Evolutionary conservation across 2,329 filamentous ascomycete genomes (phyloP).

Genomic region (Metarhizium album): DNA sequence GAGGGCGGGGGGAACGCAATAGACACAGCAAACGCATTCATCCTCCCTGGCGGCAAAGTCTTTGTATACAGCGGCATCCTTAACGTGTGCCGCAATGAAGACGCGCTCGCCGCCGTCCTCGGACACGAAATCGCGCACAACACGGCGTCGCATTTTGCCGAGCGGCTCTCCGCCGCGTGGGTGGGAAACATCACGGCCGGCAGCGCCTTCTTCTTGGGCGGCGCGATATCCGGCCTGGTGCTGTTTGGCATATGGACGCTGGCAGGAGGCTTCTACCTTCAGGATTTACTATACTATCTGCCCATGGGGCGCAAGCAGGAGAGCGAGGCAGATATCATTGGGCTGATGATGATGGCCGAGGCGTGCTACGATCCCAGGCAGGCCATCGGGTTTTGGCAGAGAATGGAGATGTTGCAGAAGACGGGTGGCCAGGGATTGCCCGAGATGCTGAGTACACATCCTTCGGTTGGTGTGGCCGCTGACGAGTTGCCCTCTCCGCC

Average conservation of each 20-base stretch:
- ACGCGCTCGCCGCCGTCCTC: slow-evolving; percentile 62
- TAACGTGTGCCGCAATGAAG: slow-evolving; percentile 53
- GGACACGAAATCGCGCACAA: slow-evolving; percentile 76
- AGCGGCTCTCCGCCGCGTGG: slow-evolving; percentile 46
- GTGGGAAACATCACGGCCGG: slow-evolving; percentile 41
- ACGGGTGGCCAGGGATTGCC: slow-evolving; percentile 37
- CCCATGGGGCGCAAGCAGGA: slow-evolving; percentile 64
- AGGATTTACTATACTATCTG: slow-evolving; percentile 53
- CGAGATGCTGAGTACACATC: slow-evolving; percentile 68
- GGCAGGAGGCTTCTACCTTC: slow-evolving; percentile 33
- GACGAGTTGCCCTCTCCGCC: neutral
- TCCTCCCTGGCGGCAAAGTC: slow-evolving; percentile 68
- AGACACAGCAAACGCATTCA: slow-evolving; percentile 61
- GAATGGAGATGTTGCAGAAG: slow-evolving; percentile 46
- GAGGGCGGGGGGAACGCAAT: slow-evolving; percentile 10
- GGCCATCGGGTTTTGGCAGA: slow-evolving; percentile 55
- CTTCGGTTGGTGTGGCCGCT: slow-evolving; percentile 41
- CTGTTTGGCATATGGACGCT: slow-evolving; percentile 30
- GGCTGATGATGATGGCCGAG: slow-evolving; percentile 72
- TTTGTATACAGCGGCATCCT: slow-evolving; percentile 70
- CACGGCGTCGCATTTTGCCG: slow-evolving; percentile 55
- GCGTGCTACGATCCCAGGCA: slow-evolving; percentile 64
- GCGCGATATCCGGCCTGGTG: slow-evolving; percentile 28
- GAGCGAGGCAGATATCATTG: slow-evolving; percentile 71
- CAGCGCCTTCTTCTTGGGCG: slow-evolving; percentile 37